These are phyloP conservation scores for Sporisorium exsertum DNA, from an alignment of 1,284 basidiomycete genomes.

Conservation along the genomic window DNA sequence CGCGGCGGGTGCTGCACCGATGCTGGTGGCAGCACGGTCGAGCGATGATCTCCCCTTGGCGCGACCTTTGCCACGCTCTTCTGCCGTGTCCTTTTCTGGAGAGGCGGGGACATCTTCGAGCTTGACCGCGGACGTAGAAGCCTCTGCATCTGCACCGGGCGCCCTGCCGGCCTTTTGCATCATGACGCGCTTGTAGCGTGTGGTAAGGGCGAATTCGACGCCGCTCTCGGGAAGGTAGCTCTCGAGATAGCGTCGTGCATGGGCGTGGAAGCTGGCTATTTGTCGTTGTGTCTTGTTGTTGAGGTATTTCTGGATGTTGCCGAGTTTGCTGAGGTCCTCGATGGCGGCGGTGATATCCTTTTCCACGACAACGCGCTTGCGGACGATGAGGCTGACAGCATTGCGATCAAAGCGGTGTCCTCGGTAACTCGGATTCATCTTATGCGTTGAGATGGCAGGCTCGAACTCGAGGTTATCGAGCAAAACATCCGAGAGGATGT, in stretches of 20 bases:
- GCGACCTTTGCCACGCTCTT: constrained; percentile 31
- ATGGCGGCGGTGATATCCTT: constrained; percentile 58
- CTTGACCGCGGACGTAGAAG: constrained; percentile 28
- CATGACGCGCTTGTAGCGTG: constrained; percentile 61
- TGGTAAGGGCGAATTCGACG: constrained; percentile 65
- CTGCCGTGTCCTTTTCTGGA: constrained; percentile 12
- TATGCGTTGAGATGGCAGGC: constrained; percentile 67
- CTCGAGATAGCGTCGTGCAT: constrained; percentile 66
- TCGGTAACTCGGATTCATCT: constrained; percentile 67
- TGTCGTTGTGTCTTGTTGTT: constrained; percentile 59
- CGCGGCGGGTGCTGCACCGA: constrained; percentile 42
- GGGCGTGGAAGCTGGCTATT: constrained; percentile 44
- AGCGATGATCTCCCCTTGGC: constrained; percentile 44
- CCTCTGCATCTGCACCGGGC: constrained; percentile 16
- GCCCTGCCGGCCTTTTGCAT: constrained; percentile 41
- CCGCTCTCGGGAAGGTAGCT: constrained; percentile 66
- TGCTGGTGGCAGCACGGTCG: constrained; percentile 47
- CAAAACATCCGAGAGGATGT: constrained; percentile 67
- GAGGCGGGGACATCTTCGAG: constrained; percentile 23
- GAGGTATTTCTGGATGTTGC: constrained; percentile 61
- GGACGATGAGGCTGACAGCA: constrained; percentile 56
- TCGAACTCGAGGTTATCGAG: constrained; percentile 68
- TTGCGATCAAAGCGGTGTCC: constrained; percentile 63
- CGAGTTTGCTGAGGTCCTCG: constrained; percentile 58
- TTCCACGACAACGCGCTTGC: constrained; percentile 60